Conservation (phyloP, 257 asterid species). For the Solanum infundibuliforme region DNA sequence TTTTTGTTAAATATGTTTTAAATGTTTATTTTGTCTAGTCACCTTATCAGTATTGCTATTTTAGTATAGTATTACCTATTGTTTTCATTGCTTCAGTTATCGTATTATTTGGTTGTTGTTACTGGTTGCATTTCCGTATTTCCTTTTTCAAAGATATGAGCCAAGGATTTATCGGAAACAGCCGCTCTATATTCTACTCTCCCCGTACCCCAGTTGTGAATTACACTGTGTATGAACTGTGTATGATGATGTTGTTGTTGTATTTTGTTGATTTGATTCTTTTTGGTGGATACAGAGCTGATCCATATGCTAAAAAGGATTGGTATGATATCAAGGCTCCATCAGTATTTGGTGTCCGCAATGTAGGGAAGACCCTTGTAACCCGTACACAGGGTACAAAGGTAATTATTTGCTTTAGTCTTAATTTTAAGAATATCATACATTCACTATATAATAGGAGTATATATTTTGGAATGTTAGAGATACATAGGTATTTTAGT, state of each 20-base stretch:
- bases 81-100: neutral
- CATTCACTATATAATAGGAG: neutral
- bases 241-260: neutral
- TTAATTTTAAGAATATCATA: too few species aligned
- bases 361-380: neutral
- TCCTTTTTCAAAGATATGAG: neutral
- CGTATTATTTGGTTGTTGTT: neutral
- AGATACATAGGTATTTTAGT: neutral
- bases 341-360: neutral
- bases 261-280: neutral
- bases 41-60: neutral
- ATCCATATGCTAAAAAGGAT: neutral
- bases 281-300: neutral
- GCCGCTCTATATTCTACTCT: accelerated
- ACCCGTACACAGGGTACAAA: neutral
- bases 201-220: neutral
- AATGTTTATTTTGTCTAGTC: neutral
- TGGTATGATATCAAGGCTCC: neutral
- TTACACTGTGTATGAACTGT: neutral
- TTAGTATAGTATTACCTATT: neutral
- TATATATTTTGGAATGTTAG: neutral
- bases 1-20: neutral
- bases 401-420: neutral
- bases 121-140: neutral
- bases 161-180: neutral